Base-by-base conservation (phyloP, 768 basidiomycete species). In the Rhizopogon vinicolor region DNA sequence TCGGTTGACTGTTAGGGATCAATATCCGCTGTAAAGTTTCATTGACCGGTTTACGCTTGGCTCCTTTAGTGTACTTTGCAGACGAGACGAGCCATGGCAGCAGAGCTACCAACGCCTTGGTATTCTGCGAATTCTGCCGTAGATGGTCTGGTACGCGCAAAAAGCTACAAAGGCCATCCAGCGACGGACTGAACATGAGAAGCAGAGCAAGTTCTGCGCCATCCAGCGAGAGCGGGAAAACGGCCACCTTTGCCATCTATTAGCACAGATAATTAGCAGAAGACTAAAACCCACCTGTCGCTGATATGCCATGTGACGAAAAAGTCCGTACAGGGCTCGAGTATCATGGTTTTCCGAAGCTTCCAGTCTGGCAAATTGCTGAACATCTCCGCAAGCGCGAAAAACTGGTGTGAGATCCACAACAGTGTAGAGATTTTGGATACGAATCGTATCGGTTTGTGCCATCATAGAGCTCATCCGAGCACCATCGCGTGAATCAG, bases 291-390 rank as follows among this genome's bases (percentile, higher is more conserved):
- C 43, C 58, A 85, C 87, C 68, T 81, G 71, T 52, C 72, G 69
- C 54, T 72, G 71, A 60, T 68, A 76, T 35, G 63, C 62, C 76
- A 89, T 76, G 54, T 82, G 78, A 2, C 61, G 52, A 16, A 70
- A 70, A 13, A 88, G 58, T 5, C 74, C 71, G 35, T 63, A 65
- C 44, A 86, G 67, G 1, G 69, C 58, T 22, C 68, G 66, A 1
- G 62, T 62, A 60, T 85, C 83, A 41, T 63, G 62, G 3, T 71
- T 68, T 9, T 69, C 68, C 29, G 63, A 65, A 33, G 80, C 72
- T 25, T 69, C 73, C 5, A 89, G 58, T 52, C 74, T 75, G 3
- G 78, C 86, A 59, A 79, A 71, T 56, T 88, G 87, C 19, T 80
- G 72, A 16, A 75, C 68, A 16, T 69, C 70, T 29, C 76, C 71